A percentile compares a stretch with the other conserved stretches of the same genome.
Evolutionary conservation across 768 basidiomycete species (phyloP).

Genomic region (Leccinum longicurvipes): DNA sequence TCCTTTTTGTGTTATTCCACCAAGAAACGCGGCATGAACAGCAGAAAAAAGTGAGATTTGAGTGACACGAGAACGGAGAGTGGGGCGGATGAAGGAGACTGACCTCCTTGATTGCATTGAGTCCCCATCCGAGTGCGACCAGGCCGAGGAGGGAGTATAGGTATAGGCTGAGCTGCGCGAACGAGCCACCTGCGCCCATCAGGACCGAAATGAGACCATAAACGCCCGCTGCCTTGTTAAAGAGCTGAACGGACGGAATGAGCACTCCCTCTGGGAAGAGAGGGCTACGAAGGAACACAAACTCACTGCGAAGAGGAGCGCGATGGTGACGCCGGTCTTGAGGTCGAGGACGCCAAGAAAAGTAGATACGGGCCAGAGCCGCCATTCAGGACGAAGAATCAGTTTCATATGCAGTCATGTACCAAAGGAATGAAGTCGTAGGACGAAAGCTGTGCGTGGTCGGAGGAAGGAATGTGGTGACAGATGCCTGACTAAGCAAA

Average conservation of each 20-base stretch:
- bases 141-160: slow-evolving; percentile 87
- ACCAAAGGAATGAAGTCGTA: slow-evolving; percentile 13
- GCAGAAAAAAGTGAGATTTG: slow-evolving; percentile 1
- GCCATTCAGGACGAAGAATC: slow-evolving; percentile 78
- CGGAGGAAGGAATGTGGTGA: neutral
- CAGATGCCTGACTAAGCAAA: slow-evolving; percentile 18
- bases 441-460: neutral
- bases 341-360: slow-evolving; percentile 88
- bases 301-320: slow-evolving; percentile 85
- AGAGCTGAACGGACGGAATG: slow-evolving; percentile 44
- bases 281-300: neutral
- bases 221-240: slow-evolving; percentile 98
- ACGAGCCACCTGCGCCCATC: slow-evolving; percentile 89
- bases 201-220: slow-evolving; percentile 93
- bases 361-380: slow-evolving; percentile 76
- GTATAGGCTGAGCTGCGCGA: slow-evolving; percentile 89
- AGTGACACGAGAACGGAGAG: slow-evolving; percentile 5
- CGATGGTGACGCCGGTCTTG: slow-evolving; percentile 88
- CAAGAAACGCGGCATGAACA: neutral
- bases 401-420: slow-evolving; percentile 62
- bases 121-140: slow-evolving; percentile 79
- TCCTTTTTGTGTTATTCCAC: too few relatives aligned
- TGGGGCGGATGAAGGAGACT: slow-evolving; percentile 33
- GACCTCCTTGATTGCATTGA: slow-evolving; percentile 83
- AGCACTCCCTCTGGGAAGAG: too few relatives aligned